phyloP scores from a whole-genome alignment of 2,329 filamentous ascomycete species.

The Botryotinia calthae region DNA sequence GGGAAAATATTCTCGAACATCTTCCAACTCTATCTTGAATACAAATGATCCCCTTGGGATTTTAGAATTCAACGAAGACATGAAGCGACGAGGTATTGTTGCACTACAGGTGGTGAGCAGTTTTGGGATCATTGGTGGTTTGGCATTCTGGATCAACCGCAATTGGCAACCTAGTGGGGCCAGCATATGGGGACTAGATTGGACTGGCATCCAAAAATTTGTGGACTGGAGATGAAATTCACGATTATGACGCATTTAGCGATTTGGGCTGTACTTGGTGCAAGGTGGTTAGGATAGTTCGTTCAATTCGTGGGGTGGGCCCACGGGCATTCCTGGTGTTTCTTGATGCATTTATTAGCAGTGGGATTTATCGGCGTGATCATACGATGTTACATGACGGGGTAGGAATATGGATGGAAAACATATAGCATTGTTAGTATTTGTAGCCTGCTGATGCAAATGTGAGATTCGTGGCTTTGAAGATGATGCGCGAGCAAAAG shows the following conservation, averaged over 20 bases:
- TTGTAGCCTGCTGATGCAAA: not conserved
- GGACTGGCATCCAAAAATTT: conserved; percentile 25
- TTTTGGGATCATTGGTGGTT: conserved; percentile 69
- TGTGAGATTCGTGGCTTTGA: not conserved
- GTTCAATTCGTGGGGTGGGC: not conserved
- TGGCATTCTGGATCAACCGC: conserved; percentile 58
- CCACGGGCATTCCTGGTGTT: conserved; percentile 12
- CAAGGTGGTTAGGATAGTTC: not conserved
- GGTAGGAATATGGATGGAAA: not conserved
- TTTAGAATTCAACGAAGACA: conserved; percentile 63
- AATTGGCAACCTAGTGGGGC: conserved; percentile 17
- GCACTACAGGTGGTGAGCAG: conserved; percentile 73
- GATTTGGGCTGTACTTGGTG: not conserved
- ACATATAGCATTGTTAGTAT: not conserved
- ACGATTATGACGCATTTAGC: conserved; percentile 5
- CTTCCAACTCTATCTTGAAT: conserved; percentile 26
- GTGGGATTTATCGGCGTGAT: conserved; percentile 1
- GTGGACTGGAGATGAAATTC: conserved; percentile 26
- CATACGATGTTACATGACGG: conserved; percentile 1
- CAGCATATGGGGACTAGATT: conserved; percentile 29
- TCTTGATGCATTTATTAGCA: conserved; percentile 9
- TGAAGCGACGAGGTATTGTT: conserved; percentile 63
- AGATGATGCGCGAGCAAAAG: not conserved
- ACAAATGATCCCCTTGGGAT: conserved; percentile 75
- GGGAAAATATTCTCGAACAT: conserved; percentile 25